phyloP scores from a whole-genome alignment of 805 yeast species.

The Candida palmyrensis region DNA sequence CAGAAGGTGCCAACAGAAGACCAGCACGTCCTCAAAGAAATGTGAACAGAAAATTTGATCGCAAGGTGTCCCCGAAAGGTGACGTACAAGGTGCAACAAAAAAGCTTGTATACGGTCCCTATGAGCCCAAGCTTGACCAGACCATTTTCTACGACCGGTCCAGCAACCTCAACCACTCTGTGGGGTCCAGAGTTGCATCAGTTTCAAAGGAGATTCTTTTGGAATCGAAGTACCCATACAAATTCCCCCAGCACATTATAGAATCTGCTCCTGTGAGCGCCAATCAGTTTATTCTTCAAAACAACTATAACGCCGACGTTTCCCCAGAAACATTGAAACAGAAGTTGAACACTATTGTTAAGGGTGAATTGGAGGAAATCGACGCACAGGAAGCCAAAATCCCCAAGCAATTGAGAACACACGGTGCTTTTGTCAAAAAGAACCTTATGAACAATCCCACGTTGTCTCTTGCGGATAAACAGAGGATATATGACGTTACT shows the following conservation, averaged over 20 bases:
- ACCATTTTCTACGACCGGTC: slow-evolving; percentile 36
- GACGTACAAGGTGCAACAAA: not conserved
- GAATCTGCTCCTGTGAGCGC: slow-evolving; percentile 15
- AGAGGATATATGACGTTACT: slow-evolving; percentile 24
- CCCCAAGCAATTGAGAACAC: slow-evolving; percentile 12
- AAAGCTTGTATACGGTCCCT: slow-evolving; percentile 8
- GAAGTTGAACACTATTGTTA: slow-evolving; percentile 25
- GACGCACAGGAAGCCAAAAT: slow-evolving; percentile 6
- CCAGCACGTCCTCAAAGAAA: not conserved
- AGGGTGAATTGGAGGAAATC: slow-evolving; percentile 22
- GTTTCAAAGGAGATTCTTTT: slow-evolving; percentile 34
- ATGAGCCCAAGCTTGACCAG: slow-evolving; percentile 16
- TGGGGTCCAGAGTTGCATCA: slow-evolving; percentile 33
- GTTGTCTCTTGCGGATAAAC: slow-evolving; percentile 22
- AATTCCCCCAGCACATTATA: slow-evolving; percentile 29
- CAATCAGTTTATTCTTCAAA: slow-evolving; percentile 29
- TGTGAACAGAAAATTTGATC: not conserved
- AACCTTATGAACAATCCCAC: slow-evolving; percentile 26
- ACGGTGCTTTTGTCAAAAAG: slow-evolving; percentile 10
- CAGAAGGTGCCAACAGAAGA: slow-evolving; percentile 4
- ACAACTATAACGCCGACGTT: slow-evolving; percentile 20
- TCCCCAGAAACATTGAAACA: slow-evolving; percentile 15
- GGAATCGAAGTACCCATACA: slow-evolving; percentile 37
- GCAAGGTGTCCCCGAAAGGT: slow-evolving; percentile 1
- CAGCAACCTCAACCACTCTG: slow-evolving; percentile 20